Conservation (phyloP, 495 filamentous ascomycete species). For the Astrothelium macrocarpum region DNA sequence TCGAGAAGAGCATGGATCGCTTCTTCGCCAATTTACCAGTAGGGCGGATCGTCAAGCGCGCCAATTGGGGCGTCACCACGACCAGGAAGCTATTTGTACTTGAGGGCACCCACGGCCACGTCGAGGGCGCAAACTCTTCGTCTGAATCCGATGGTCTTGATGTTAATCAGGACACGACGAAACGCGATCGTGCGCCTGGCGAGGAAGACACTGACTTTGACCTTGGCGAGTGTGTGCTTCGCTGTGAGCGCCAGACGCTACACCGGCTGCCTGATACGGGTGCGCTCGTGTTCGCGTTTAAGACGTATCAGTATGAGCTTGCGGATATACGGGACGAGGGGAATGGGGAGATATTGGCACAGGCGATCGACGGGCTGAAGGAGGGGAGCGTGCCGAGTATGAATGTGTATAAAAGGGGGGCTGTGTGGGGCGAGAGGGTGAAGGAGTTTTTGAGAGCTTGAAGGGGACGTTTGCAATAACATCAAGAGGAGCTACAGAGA, state of each 20-base stretch:
- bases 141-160: neutral
- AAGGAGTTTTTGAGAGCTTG: constrained; percentile 44
- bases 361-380: constrained; percentile 63
- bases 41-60: constrained; percentile 45
- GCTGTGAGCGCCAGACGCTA: constrained; percentile 69
- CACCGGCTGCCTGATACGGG: constrained; percentile 57
- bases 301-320: constrained; percentile 69
- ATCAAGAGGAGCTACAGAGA: too few relatives aligned
- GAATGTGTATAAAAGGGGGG: constrained; percentile 56
- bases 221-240: constrained; percentile 46
- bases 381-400: constrained; percentile 59
- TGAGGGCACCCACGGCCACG: constrained; percentile 39
- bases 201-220: constrained; percentile 41
- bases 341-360: constrained; percentile 50
- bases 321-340: constrained; percentile 61
- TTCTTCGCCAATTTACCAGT: constrained; percentile 54
- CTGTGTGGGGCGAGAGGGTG: constrained; percentile 57
- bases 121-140: constrained; percentile 31
- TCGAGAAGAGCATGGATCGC: constrained; percentile 67
- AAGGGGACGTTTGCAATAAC: neutral
- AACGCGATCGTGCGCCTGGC: neutral
- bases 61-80: constrained; percentile 60
- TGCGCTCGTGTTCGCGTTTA: constrained; percentile 67
- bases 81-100: constrained; percentile 46
- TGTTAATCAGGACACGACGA: constrained; percentile 9